Percentiles rank a stretch among this genome's conserved stretches.
Conservation (phyloP, 1,284 basidiomycete genomes). For the Cutaneotrichosporon sp. region DNA sequence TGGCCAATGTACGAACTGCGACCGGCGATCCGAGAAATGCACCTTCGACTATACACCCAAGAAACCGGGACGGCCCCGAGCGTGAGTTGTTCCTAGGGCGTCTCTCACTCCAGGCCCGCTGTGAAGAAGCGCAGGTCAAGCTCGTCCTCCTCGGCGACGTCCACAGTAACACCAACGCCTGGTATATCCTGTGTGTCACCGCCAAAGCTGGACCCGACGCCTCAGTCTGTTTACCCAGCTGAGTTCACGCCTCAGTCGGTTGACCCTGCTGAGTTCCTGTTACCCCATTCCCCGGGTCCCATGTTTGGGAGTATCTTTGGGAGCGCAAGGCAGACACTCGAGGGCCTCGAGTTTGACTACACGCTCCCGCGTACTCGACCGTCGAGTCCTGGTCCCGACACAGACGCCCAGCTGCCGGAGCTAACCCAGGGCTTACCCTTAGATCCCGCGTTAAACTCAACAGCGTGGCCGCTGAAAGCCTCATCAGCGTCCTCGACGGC, state of each 20-base stretch:
- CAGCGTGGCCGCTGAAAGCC: no score
- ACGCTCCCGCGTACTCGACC: constrained; percentile 2
- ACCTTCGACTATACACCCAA: constrained; percentile 14
- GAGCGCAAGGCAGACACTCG: constrained; percentile 6
- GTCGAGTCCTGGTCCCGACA: background rate
- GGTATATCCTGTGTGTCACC: no score
- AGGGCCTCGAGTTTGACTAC: constrained; percentile 9
- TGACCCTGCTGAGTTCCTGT: background rate
- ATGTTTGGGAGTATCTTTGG: constrained; percentile 3
- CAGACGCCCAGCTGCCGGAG: background rate
- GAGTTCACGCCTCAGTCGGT: background rate
- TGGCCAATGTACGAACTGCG: constrained; percentile 6
- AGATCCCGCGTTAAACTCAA: no score
- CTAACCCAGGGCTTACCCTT: no score
- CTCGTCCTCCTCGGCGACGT: background rate
- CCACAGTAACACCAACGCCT: background rate
- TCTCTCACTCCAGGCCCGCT: background rate
- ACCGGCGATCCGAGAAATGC: constrained; percentile 2
- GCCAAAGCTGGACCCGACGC: no score
- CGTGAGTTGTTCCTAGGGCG: background rate
- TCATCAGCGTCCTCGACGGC: no score
- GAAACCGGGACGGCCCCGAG: constrained; percentile 9
- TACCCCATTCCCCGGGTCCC: background rate
- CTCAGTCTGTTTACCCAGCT: no score
- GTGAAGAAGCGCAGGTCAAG: background rate